Conservation (phyloP, 2,329 filamentous ascomycete species). For the Stachybotrys echinatus region DNA sequence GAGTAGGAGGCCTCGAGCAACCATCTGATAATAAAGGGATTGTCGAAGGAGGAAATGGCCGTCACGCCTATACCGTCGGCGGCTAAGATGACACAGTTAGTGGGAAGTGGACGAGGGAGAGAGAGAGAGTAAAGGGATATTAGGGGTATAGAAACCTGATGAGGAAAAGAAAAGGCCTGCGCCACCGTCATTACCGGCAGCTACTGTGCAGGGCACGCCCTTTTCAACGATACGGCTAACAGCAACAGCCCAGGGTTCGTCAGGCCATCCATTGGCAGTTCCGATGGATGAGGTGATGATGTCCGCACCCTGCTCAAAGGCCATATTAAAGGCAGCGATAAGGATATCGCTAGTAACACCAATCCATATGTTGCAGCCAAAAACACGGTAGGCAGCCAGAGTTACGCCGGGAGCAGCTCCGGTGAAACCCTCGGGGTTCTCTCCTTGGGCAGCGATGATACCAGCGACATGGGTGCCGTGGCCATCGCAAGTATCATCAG, state of each 20-base stretch:
- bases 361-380: slow-evolving; percentile 47
- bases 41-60: slow-evolving; percentile 39
- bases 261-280: slow-evolving; percentile 44
- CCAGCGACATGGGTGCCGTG: slow-evolving; percentile 60
- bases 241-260: slow-evolving; percentile 44
- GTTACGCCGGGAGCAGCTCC: slow-evolving; percentile 52
- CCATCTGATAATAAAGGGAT: background rate
- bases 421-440: slow-evolving; percentile 46
- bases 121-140: background rate
- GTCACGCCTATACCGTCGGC: slow-evolving; percentile 35
- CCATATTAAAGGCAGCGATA: slow-evolving; percentile 53
- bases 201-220: slow-evolving; percentile 47
- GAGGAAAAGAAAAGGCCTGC: slow-evolving; percentile 41
- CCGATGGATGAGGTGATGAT: slow-evolving; percentile 53
- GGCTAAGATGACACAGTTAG: slow-evolving; percentile 13
- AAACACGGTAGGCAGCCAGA: slow-evolving; percentile 52
- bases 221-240: slow-evolving; percentile 47
- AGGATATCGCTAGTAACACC: slow-evolving; percentile 49
- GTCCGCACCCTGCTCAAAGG: slow-evolving; percentile 54
- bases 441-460: slow-evolving; percentile 52
- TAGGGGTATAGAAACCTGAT: background rate
- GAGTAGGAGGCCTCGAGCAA: slow-evolving; percentile 18
- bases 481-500: slow-evolving; percentile 46
- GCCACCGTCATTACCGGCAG: slow-evolving; percentile 46
- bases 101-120: background rate